Evolutionary conservation across 495 filamentous ascomycete genomes (phyloP).

Genomic region (Neurospora sp.): DNA sequence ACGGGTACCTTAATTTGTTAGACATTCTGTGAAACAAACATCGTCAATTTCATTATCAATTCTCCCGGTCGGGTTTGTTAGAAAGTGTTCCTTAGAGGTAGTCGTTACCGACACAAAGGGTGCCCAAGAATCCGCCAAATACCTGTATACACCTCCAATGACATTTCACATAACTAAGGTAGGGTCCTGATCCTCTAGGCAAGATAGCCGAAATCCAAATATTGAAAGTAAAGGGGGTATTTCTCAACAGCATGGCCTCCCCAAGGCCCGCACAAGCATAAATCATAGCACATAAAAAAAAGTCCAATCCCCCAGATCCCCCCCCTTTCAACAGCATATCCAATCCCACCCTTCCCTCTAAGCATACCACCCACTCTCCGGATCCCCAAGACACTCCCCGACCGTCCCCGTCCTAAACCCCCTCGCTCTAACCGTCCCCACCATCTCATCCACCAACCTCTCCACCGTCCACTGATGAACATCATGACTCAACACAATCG

Average conservation of each 20-base stretch:
- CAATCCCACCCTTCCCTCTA: background rate
- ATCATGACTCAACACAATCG: slow-evolving; percentile 30
- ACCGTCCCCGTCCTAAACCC: slow-evolving; percentile 40
- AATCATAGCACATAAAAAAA: background rate
- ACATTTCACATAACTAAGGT: background rate
- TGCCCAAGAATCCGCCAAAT: background rate
- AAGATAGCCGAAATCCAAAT: background rate
- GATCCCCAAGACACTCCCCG: slow-evolving; percentile 52
- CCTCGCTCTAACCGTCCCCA: slow-evolving; percentile 9
- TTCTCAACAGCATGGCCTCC: background rate
- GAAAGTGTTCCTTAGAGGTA: background rate
- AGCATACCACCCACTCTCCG: slow-evolving; percentile 49
- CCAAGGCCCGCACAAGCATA: background rate
- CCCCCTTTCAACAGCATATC: too few relatives aligned
- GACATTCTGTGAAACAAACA: background rate
- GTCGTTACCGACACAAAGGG: background rate
- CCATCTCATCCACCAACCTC: slow-evolving; percentile 22
- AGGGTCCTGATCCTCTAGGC: too few relatives aligned
- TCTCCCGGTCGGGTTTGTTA: background rate
- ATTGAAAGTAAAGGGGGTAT: background rate
- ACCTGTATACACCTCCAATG: background rate
- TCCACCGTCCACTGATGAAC: slow-evolving; percentile 27
- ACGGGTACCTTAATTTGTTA: background rate
- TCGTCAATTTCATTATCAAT: background rate
- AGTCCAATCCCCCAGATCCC: background rate